Base-by-base conservation (phyloP, 2,329 filamentous ascomycete genomes). In the Chrysoporthe puriensis region DNA sequence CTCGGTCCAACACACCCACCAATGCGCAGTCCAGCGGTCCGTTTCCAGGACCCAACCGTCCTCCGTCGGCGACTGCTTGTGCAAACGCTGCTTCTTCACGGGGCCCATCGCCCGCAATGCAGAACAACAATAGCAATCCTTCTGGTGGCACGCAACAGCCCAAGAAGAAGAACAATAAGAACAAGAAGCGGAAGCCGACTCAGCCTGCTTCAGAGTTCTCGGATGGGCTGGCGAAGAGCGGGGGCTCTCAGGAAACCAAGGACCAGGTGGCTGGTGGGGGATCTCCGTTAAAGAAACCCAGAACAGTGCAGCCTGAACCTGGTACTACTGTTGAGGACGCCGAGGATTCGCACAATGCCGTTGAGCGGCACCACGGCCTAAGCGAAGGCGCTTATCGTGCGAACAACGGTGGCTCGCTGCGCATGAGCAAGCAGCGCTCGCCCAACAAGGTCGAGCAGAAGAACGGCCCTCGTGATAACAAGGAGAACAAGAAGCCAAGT, bases 401-500 rank as follows among this genome's bases (percentile, higher is more conserved):
- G 50, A 70, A 73, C 36, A 73, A 72, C 32, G 77, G 77, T n/a
- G 77, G 77, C 32, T 80, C 79, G 4, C 72, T 80, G 42, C 74
- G 74, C 11, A 66, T 79, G 32, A 54, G 48, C 66, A 66, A 66
- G 44, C 44, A 57, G 21, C 63, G 40, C 3, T 63, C 57, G 40
- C 57, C 62, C 14, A 65, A 56, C 16, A 66, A 63, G 58, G 43
- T 59, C 7, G 42, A 64, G 50, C 66, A 70, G 48, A 42, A 65
- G 18, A 57, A 66, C 18, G 42, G 34, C 18, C 5, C 48, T 21
- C n/a, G 54, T 32, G 46, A 32, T 36, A 64, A 46, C 40, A 63
- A 57, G 13, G 44, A 63, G 5, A 59, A 44, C 13, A 21, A 62
- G 61, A 13, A 46, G 4, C 54, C 36, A 8, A 46, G 9, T 13